Conservation (phyloP, 1,139 yeast genomes). For the Hemisphaericaspora lyxosophila region DNA sequence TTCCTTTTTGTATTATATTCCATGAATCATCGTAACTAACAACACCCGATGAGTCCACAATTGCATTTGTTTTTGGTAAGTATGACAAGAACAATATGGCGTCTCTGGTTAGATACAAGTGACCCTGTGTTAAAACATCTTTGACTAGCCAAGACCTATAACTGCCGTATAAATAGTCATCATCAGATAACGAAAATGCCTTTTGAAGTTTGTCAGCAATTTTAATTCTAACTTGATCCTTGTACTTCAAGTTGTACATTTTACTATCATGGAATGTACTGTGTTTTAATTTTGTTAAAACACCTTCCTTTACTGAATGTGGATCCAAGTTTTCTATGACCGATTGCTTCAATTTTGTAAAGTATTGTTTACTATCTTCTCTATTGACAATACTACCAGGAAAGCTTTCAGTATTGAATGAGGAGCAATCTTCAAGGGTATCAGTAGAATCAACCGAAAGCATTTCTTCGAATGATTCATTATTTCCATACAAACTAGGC, state of each 20-base stretch:
- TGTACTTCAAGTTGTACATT: conserved; percentile 15
- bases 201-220: conserved; percentile 40
- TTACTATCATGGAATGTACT: background rate
- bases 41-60: conserved; percentile 7
- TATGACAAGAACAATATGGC: conserved; percentile 77
- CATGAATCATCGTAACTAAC: conserved; percentile 29
- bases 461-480: background rate
- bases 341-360: conserved; percentile 37
- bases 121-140: conserved; percentile 86
- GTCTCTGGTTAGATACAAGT: conserved; percentile 65
- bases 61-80: conserved; percentile 53
- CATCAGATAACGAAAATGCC: conserved; percentile 42
- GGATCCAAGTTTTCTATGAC: conserved; percentile 35
- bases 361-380: background rate
- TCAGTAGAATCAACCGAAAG: background rate
- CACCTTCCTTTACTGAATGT: conserved; percentile 21
- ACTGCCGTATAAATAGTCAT: conserved; percentile 55
- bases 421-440: background rate
- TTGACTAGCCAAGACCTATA: conserved; percentile 78
- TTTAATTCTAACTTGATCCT: conserved; percentile 22
- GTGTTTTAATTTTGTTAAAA: conserved; percentile 18
- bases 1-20: conserved; percentile 41
- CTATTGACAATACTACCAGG: background rate
- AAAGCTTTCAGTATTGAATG: background rate
- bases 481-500: background rate